Conservation (phyloP, 192 early-diverging fungal species). For the Gorgonomyces haynaldii region DNA sequence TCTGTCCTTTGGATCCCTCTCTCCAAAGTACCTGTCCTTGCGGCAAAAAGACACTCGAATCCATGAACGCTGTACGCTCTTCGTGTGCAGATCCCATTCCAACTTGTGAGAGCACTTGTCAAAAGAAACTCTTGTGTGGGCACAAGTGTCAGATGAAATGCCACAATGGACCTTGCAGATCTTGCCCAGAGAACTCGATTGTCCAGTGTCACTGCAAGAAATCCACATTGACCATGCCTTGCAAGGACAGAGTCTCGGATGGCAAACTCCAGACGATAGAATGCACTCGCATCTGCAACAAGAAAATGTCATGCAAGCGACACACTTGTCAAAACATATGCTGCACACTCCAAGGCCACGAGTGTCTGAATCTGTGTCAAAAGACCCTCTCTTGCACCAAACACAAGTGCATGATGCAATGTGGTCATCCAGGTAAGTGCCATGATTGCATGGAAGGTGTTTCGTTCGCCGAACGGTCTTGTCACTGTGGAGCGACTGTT, state of each 20-base stretch:
- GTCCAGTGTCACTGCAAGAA: conserved; percentile 26
- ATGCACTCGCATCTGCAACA: conserved; percentile 24
- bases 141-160: conserved; percentile 25
- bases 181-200: conserved; percentile 15
- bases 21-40: conserved; percentile 24
- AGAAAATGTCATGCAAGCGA: conserved; percentile 23
- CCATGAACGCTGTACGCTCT: conserved; percentile 5
- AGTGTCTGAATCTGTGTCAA: conserved; percentile 24
- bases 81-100: conserved; percentile 24
- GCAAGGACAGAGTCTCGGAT: conserved; percentile 10
- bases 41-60: conserved; percentile 9
- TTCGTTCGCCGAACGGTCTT: conserved; percentile 71
- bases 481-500: conserved; percentile 73
- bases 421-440: conserved; percentile 31
- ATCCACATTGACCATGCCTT: conserved; percentile 6
- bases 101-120: conserved; percentile 24
- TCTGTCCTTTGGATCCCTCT: conserved; percentile 36
- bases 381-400: conserved; percentile 28
- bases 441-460: conserved; percentile 50
- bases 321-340: conserved; percentile 29
- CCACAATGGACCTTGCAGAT: conserved; percentile 24
- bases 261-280: conserved; percentile 15
- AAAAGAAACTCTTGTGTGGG: conserved; percentile 24
- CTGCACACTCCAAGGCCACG: conserved; percentile 25
- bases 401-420: conserved; percentile 27